These are phyloP conservation scores for Lecanicillium sp. DNA, from an alignment of 2,329 filamentous ascomycete species.

Conservation along the genomic window DNA sequence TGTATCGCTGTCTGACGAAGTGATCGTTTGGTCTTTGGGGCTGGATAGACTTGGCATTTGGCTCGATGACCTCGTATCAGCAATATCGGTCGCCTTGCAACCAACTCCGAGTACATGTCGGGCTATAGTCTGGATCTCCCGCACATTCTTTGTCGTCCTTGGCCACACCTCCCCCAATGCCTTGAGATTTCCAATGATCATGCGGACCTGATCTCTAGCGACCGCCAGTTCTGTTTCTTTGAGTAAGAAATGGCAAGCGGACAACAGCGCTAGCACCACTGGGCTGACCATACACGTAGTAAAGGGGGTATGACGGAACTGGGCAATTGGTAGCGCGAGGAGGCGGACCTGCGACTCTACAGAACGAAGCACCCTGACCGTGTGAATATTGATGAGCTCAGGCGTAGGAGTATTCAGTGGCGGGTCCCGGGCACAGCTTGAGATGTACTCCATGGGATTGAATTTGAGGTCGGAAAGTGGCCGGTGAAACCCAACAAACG, in stretches of 20 bases:
- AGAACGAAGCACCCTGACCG: conserved; percentile 26
- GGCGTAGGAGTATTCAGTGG: conserved; percentile 10
- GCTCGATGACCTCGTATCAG: no score
- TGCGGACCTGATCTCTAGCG: conserved; percentile 31
- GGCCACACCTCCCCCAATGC: conserved; percentile 29
- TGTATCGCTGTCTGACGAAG: no score
- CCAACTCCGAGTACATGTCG: conserved; percentile 19
- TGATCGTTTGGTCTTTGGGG: no score
- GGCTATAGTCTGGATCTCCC: conserved; percentile 31
- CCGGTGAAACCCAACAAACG: conserved; percentile 27
- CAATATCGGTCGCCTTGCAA: no score
- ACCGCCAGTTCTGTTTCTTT: conserved; percentile 22
- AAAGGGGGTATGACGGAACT: conserved; percentile 30
- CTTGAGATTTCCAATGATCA: conserved; percentile 32
- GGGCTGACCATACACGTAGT: conserved; percentile 31
- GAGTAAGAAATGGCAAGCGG: conserved; percentile 28
- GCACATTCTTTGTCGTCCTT: conserved; percentile 24
- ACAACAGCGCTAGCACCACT: conserved; percentile 25
- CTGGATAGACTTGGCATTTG: no score
- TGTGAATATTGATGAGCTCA: conserved; percentile 27
- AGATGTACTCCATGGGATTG: conserved; percentile 28
- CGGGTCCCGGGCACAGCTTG: conserved; percentile 24
- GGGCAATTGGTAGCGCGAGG: conserved; percentile 24
- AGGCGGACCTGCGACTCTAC: conserved; percentile 30
- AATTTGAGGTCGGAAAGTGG: conserved; percentile 31